A percentile compares a stretch with the other conserved stretches of the same genome.
Evolutionary conservation across 2,329 filamentous ascomycete genomes (phyloP).

Genomic region (Talaromyces amestolkiae): DNA sequence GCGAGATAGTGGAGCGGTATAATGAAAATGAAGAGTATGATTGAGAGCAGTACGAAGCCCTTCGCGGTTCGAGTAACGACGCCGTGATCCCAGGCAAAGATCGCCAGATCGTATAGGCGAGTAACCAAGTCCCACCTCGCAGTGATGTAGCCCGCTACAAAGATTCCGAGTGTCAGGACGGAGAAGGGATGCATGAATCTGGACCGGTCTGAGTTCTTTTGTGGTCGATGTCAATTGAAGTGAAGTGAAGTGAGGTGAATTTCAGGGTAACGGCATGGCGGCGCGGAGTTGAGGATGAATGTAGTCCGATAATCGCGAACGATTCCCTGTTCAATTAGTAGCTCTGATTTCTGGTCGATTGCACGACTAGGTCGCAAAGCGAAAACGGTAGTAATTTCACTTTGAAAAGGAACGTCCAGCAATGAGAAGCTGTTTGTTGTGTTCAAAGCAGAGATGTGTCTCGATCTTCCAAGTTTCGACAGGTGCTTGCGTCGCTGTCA

Average conservation of each 20-base stretch:
- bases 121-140: conserved; percentile 98
- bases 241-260: background rate
- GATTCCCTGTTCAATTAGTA: background rate
- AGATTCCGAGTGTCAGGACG: conserved; percentile 91
- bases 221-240: conserved; percentile 20
- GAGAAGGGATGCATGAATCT: conserved; percentile 93
- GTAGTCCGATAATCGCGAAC: background rate
- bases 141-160: conserved; percentile 98
- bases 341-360: background rate
- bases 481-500: background rate
- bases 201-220: conserved; percentile 20
- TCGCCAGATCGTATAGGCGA: conserved; percentile 90
- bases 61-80: conserved; percentile 87
- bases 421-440: background rate
- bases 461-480: background rate
- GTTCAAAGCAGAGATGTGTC: background rate
- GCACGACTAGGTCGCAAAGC: background rate
- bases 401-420: background rate
- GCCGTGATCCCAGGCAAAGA: conserved; percentile 98
- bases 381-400: background rate
- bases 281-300: background rate
- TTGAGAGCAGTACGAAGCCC: conserved; percentile 76
- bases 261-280: conserved; percentile 4
- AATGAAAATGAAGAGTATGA: conserved; percentile 80
- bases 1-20: conserved; percentile 83